phyloP scores from a whole-genome alignment of 192 early-diverging fungal genomes.

The Phycomyces nitens region DNA sequence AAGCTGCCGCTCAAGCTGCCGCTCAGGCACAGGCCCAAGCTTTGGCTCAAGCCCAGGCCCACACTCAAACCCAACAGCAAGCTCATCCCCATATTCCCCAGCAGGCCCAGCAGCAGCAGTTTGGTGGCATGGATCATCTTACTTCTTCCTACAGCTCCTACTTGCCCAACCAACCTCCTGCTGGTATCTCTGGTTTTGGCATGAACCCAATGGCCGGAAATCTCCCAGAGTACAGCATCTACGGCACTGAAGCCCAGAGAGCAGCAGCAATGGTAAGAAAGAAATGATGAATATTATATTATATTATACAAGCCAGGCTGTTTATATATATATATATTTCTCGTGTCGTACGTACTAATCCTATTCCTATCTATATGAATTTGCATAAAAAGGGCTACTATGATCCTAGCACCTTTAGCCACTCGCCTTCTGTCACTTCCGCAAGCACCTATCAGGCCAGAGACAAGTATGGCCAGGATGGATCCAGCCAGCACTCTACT shows the following conservation, averaged over 20 bases:
- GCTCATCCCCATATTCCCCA: neutral
- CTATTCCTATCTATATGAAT: too few species aligned
- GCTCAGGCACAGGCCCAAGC: neutral
- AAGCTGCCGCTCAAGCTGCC: neutral
- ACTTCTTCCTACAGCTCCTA: constrained; percentile 45
- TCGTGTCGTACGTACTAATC: too few species aligned
- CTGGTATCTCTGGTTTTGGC: constrained; percentile 23
- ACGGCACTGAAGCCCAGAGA: constrained; percentile 64
- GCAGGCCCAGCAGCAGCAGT: constrained; percentile 20
- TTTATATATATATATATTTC: too few species aligned
- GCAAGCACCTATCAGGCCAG: constrained; percentile 49
- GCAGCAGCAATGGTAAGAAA: constrained; percentile 29
- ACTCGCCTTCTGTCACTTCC: constrained; percentile 52
- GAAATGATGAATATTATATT: too few species aligned
- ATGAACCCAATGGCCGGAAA: constrained; percentile 43
- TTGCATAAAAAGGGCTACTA: constrained; percentile 35
- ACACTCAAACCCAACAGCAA: neutral
- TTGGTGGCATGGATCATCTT: constrained; percentile 42
- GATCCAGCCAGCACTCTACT: constrained; percentile 32
- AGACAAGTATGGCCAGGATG: constrained; percentile 53
- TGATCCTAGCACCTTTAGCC: constrained; percentile 54
- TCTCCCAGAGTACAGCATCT: constrained; percentile 54
- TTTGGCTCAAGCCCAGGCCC: neutral
- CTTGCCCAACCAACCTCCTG: constrained; percentile 45
- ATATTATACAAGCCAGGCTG: too few species aligned